These are phyloP conservation scores for Geranium brycei DNA, from an alignment of 345 rosid species.

Conservation along the genomic window DNA sequence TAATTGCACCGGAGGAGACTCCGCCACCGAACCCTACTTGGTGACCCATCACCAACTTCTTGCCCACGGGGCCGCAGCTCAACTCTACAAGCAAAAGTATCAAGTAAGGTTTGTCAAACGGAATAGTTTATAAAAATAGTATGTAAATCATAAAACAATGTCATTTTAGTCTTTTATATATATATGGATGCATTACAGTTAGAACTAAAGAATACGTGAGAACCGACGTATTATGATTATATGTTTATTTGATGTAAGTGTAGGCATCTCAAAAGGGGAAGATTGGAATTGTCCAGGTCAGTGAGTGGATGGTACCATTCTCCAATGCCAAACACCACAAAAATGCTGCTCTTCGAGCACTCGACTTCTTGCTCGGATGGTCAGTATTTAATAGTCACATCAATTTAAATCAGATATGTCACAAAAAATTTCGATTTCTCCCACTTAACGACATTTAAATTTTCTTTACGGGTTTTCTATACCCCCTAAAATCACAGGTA, in stretches of 20 bases:
- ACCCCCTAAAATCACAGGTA: slow-evolving; percentile 1
- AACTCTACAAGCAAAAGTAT: slow-evolving; percentile 22
- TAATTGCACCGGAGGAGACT: slow-evolving; percentile 36
- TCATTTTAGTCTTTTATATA: no score
- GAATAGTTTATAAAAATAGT: no score
- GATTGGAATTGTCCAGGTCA: slow-evolving; percentile 33
- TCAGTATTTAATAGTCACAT: slow-evolving; percentile 3
- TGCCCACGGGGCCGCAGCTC: slow-evolving; percentile 34
- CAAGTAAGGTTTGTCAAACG: slow-evolving; percentile 11
- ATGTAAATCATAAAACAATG: no score
- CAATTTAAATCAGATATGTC: no score
- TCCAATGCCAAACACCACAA: slow-evolving; percentile 13
- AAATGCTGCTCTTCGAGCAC: slow-evolving; percentile 22
- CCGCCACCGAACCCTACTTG: slow-evolving; percentile 35
- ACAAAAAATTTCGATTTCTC: no score
- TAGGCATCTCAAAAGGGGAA: slow-evolving; percentile 31
- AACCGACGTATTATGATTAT: no score
- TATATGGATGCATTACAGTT: no score
- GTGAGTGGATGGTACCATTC: slow-evolving; percentile 31
- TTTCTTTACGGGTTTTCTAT: no score
- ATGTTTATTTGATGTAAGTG: no score
- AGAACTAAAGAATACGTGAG: no score
- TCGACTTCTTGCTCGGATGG: slow-evolving; percentile 35
- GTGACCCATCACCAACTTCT: slow-evolving; percentile 34
- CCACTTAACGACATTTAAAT: no score